Base-by-base conservation (phyloP, 176 grass and related monocot genomes). In the Hsuehochloa calcarea region DNA sequence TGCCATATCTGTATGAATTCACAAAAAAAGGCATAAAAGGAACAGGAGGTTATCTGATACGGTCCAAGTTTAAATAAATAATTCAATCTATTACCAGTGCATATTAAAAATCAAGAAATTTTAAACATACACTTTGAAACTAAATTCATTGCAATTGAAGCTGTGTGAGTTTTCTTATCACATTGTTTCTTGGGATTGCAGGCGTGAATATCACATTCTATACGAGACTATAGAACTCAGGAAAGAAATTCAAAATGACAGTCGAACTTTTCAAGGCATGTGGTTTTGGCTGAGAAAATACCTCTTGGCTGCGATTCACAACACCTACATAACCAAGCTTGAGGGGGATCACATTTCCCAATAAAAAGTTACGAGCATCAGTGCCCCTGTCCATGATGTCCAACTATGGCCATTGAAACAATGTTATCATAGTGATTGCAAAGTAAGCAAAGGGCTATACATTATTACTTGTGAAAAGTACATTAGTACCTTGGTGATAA, bases 301-400 rank as follows among this genome's bases (percentile, higher is more conserved):
- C 96, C 96, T 98, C 90, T 82, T 98, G 96, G 82, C 96, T 98
- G 40, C 93, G 91, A 90, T 98, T 98, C 25, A 98, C 87, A 6
- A 98, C 74, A 49, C 93, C 96, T 27, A 95, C 91, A 90, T 98
- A 98, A 80, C 96, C 96, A 81, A 98, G 89, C 58, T 83, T 85
- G 22, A 98, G 90, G 61, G 96, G 96, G 40, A 98, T 90, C 47
- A 94, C 87, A 93, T 98, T 98, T 89, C 96, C 96, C 41, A 92
- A 81, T 58, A 98, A 91, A 80, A 98, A 95, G 70, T 95, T 98
- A 37, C 96, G 83, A 50, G 96, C 91, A 93, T 98, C 91, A 62
- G 96, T 94, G 43, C 96, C 96, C 88, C 96, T 94, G 80, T 95
- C 96, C 96, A 98, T 98, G 85, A 98, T 98, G 90, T 98, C 96